Evolutionary conservation across 1,284 basidiomycete genomes (phyloP), one percentile per base, ranked within the genome.

Genomic region (Volvariella volvacea): DNA sequence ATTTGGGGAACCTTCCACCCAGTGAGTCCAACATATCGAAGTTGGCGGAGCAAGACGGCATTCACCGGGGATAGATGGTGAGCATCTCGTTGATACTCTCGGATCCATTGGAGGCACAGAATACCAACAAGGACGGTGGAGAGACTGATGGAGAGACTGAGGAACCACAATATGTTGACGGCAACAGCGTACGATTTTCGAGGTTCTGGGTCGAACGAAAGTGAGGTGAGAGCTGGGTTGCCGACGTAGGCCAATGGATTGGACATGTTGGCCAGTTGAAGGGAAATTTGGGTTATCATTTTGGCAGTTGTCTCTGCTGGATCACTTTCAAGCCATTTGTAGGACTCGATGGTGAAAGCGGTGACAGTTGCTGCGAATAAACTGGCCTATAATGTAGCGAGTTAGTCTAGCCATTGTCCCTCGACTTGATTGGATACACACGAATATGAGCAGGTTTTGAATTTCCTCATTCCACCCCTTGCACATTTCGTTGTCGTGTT

Each of bases 1-100:
- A 59, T 55, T 22, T 50, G 51, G 6, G 52, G 51, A 10, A 60
- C 54, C 6, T 49, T 45, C 60, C 60, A 60, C 12, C 44, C 41
- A n/a, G 42, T 38, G 9, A 61, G 48, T 17, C 57, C 58, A n/a
- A 58, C 53, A 39, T 51, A 54, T 1, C 58, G 52, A 36, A 58
- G 48, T 40, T 61, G 59, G 17, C 59, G 46, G 6, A 59, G 34
- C 32, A 41, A 37, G 14, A 51, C 28, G 16, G 41, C 31, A 19
- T 48, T 28, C 21, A 46, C 30, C 4, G 41, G 47, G 6, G 44
- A 10, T 10, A 25, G 6, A 21, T 7, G 6, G 4, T 15, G 34
- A 6, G 14, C 21, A 22, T n/a, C 14, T 17, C 39, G 39, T 25
- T 40, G 12, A 22, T 40, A 40, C 39, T 40, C 39, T 20, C 39